Evolutionary conservation across 495 filamentous ascomycete species (phyloP).

Genomic region (Penicillium antarcticum): DNA sequence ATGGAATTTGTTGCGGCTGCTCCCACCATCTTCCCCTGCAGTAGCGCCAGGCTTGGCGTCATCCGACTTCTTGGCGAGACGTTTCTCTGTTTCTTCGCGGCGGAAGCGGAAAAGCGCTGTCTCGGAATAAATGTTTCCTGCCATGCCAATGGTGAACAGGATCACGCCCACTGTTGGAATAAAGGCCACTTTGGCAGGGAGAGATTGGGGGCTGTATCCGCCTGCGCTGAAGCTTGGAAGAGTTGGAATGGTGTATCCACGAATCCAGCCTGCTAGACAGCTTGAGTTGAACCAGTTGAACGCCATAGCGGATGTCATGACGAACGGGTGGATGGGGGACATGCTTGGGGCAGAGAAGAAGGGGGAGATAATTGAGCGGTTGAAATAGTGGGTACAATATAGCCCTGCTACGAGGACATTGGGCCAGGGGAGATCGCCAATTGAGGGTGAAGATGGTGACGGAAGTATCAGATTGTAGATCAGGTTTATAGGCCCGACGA

Average conservation of each 20-base stretch:
- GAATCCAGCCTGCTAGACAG: conserved; percentile 76
- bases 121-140: conserved; percentile 76
- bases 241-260: conserved; percentile 42
- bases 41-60: conserved; percentile 27
- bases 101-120: conserved; percentile 58
- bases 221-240: conserved; percentile 15
- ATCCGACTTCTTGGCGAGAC: conserved; percentile 40
- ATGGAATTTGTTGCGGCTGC: conserved; percentile 37
- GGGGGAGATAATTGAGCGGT: conserved; percentile 81
- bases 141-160: conserved; percentile 65
- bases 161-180: conserved; percentile 45
- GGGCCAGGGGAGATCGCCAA: conserved; percentile 20
- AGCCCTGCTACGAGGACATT: conserved; percentile 34
- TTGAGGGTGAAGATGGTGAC: conserved; percentile 13
- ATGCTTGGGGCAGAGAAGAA: conserved; percentile 80
- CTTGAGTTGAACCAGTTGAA: conserved; percentile 83
- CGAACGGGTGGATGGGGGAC: conserved; percentile 72
- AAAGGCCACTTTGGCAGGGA: not conserved
- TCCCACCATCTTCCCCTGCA: conserved; percentile 20
- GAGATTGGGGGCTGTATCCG: not conserved
- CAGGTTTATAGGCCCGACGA: conserved; percentile 69
- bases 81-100: conserved; percentile 41
- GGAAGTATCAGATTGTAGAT: conserved; percentile 74
- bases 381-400: conserved; percentile 73
- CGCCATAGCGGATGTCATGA: conserved; percentile 55